phyloP scores from a whole-genome alignment of 495 filamentous ascomycete genomes.

The Amniculicola lignicola region DNA sequence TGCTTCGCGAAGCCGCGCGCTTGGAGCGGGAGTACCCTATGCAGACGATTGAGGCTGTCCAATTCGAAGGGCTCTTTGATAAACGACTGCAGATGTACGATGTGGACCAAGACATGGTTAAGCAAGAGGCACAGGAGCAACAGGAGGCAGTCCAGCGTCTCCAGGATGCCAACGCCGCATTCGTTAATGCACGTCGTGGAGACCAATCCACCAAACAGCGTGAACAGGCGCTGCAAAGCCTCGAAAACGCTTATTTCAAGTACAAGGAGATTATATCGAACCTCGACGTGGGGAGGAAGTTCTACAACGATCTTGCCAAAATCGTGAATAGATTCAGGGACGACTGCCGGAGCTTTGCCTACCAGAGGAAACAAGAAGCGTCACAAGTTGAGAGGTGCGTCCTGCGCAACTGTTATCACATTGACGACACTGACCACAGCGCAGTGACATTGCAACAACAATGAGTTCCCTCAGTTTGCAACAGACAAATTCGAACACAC shows the following conservation, averaged over 20 bases:
- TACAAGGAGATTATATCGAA: slow-evolving; percentile 93
- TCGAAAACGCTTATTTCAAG: slow-evolving; percentile 90
- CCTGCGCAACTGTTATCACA: background rate
- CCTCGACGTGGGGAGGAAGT: slow-evolving; percentile 83
- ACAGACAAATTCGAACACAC: slow-evolving; percentile 39
- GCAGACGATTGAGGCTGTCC: slow-evolving; percentile 74
- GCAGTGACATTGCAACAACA: slow-evolving; percentile 60
- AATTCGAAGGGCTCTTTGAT: slow-evolving; percentile 91
- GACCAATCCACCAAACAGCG: slow-evolving; percentile 73
- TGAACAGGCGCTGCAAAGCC: slow-evolving; percentile 78
- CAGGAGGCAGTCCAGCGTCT: slow-evolving; percentile 65
- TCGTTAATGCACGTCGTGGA: slow-evolving; percentile 66
- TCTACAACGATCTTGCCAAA: slow-evolving; percentile 92
- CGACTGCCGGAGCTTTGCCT: slow-evolving; percentile 72
- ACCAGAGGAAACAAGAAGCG: slow-evolving; percentile 76
- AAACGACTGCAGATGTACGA: slow-evolving; percentile 76
- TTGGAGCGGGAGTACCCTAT: slow-evolving; percentile 83
- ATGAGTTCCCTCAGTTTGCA: slow-evolving; percentile 61
- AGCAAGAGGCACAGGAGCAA: slow-evolving; percentile 72
- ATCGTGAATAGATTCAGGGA: slow-evolving; percentile 78
- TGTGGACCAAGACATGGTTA: slow-evolving; percentile 64
- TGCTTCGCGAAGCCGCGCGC: slow-evolving; percentile 76
- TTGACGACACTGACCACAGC: slow-evolving; percentile 22
- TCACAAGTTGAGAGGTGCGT: slow-evolving; percentile 68
- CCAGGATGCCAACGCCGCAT: slow-evolving; percentile 71